These are phyloP conservation scores for Candida sanyaensis DNA, from an alignment of 1,139 yeast species.

Conservation along the genomic window DNA sequence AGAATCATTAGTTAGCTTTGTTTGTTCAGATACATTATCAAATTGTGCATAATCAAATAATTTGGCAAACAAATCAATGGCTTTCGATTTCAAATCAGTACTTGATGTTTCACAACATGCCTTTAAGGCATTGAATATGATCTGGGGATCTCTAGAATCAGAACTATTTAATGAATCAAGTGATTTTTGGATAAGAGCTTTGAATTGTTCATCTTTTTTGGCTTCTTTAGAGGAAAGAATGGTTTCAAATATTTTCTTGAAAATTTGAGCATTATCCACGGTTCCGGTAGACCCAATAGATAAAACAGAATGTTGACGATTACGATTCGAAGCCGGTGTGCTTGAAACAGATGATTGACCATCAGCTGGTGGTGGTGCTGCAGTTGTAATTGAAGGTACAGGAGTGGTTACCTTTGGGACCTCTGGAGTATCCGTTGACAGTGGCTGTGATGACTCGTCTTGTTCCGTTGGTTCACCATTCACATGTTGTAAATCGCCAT, in stretches of 20 bases:
- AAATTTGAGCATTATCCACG: slow-evolving; percentile 40
- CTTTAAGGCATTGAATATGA: slow-evolving; percentile 43
- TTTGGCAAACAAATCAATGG: slow-evolving; percentile 48
- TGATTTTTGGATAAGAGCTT: slow-evolving; percentile 34
- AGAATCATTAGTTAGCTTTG: slow-evolving; percentile 76
- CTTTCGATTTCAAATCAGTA: slow-evolving; percentile 35
- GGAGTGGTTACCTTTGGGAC: slow-evolving; percentile 2
- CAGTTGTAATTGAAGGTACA: slow-evolving; percentile 3
- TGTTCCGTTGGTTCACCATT: neutral
- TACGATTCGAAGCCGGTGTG: slow-evolving; percentile 7
- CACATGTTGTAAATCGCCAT: neutral
- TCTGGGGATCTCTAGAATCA: slow-evolving; percentile 33
- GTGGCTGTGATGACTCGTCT: no score
- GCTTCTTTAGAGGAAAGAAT: slow-evolving; percentile 41
- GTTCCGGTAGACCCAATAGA: slow-evolving; percentile 28
- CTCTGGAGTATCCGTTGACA: neutral
- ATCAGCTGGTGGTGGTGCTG: slow-evolving; percentile 4
- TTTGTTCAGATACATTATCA: slow-evolving; percentile 40
- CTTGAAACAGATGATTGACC: slow-evolving; percentile 7
- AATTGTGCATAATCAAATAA: slow-evolving; percentile 46
- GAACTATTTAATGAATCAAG: slow-evolving; percentile 34
- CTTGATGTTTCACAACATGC: slow-evolving; percentile 35
- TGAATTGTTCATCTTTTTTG: slow-evolving; percentile 39
- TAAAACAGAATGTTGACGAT: slow-evolving; percentile 22
- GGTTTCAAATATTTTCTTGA: slow-evolving; percentile 39